Evolutionary conservation across 805 yeast species (phyloP), one percentile per base, ranked within the genome.

Genomic region (Yamadazyma ubonensis): DNA sequence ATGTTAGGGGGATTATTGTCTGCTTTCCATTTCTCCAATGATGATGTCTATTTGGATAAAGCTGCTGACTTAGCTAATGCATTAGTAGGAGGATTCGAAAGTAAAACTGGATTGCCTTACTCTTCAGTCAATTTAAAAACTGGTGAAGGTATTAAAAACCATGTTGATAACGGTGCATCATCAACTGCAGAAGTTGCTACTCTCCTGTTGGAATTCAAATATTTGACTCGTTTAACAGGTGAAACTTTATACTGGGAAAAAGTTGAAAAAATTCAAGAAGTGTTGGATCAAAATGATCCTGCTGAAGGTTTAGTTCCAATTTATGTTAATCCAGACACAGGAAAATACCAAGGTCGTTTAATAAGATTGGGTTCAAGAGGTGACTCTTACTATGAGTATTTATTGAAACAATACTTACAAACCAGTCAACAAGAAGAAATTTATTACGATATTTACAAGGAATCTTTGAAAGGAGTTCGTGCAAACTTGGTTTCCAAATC

Each of bases 1-100:
- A 87, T 90, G 95, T 66, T 90, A 18, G 97, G 97, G 31, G 97
- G 97, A 0, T 68, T 90, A n/a, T 64, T 90, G 35, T 83, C 96
- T 2, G 95, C 96, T 0, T 78, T 77, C 54, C 81, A 86, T 48
- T 62, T 87, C 20, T 74, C 90, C 2, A 65, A 72, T 10, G 90
- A 85, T 50, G 85, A 80, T 33, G 43, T 85, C 39, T 87, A 80
- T 53, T 67, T 88, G 39, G 86, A 86, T 46, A 82, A 81, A 54
- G 96, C 96, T 2, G 77, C 73, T 6, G 86, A 81, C 52, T 71
- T 89, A 49, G 96, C 87, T n/a, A 77, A 82, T 52, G 73, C 86
- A 20, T 54, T 89, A 36, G 42, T 80, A 14, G 83, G 85, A 1
- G 87, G 88, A 0, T 88, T 86, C 57, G 76, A 76, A 6, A 70